A percentile compares a stretch with the other conserved stretches of the same genome.
These are phyloP conservation scores for Phytopythium boreale DNA, from an alignment of 352 stramenopile species.

Conservation along the genomic window DNA sequence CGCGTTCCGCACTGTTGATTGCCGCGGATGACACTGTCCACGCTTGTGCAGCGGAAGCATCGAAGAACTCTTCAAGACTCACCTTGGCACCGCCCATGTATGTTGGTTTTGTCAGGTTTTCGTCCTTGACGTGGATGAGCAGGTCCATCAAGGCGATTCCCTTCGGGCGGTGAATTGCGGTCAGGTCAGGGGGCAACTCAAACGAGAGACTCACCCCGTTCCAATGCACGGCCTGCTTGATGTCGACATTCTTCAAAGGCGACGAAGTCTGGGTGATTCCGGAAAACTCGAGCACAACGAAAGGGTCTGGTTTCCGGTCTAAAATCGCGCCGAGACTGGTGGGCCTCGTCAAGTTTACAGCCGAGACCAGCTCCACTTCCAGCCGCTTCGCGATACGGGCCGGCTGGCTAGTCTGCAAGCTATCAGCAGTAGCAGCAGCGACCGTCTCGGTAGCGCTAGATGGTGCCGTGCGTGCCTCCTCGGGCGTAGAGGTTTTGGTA, in stretches of 20 bases:
- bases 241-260: slow-evolving; percentile 31
- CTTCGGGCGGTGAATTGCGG: slow-evolving; percentile 11
- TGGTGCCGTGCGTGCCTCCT: neutral
- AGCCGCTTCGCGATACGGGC: slow-evolving; percentile 13
- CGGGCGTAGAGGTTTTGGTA: neutral
- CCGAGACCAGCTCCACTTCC: slow-evolving; percentile 27
- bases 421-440: neutral
- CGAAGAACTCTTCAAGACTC: slow-evolving; percentile 29
- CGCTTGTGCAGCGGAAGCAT: neutral
- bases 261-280: slow-evolving; percentile 16
- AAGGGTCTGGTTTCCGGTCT: slow-evolving; percentile 37
- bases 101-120: slow-evolving; percentile 37
- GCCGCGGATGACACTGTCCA: slow-evolving; percentile 6
- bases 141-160: slow-evolving; percentile 18
- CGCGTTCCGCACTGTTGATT: slow-evolving; percentile 10
- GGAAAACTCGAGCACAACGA: slow-evolving; percentile 29
- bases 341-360: slow-evolving; percentile 22
- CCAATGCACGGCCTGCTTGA: slow-evolving; percentile 35
- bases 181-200: slow-evolving; percentile 12
- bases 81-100: slow-evolving; percentile 41
- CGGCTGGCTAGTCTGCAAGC: neutral
- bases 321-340: slow-evolving; percentile 29
- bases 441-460: neutral
- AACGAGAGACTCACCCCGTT: slow-evolving; percentile 16
- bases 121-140: slow-evolving; percentile 34